Evolutionary conservation across 345 rosid genomes (phyloP), one percentile per base, ranked within the genome.

Genomic region (Gossypium thurberi): DNA sequence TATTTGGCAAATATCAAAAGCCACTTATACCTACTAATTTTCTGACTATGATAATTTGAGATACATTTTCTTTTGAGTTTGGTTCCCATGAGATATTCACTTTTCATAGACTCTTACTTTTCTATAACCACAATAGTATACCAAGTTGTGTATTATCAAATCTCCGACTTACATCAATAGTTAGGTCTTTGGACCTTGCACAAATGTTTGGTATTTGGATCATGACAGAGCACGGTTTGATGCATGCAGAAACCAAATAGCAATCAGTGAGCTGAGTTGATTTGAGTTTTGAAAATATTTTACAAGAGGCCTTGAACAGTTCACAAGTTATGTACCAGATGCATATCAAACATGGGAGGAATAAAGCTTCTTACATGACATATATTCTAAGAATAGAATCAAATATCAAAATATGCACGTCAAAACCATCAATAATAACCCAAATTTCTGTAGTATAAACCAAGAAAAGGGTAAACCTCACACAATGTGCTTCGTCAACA

Each of bases 401-500:
- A 50, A 44, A 43, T 18, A 47, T 50, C 9, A 50, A 14, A 42
- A 13, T 44, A 23, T 53, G 43, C 10, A 17, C 15, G 10, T 73
- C 51, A 48, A 25, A 59, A 20, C 43, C 64, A 63, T 28, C 68
- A 61, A 46, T 20, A 25, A 8, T 9, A 48, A 48, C 55, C 51
- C 42, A 72, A 70, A 12, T 37, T 47, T 58, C 46, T 23, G 50
- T 21, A 73, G 3, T 3, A 50, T 18, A 44, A 51, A 50, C 52
- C 12, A 60, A 43, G 20, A 42, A 46, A 65, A 64, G 33, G 51
- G 26, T 74, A 48, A 81, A 92, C 98, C 98, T 92, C 73, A 92
- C 98, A 80, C 96, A 92, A 65, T 94, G 97, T 68, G 95, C 92
- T 85, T 94, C 98, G 79, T 90, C 98, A 78, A 89, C 90, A 72